Conservation (phyloP, 148 eudicot genomes). For the Spergularia marina region DNA sequence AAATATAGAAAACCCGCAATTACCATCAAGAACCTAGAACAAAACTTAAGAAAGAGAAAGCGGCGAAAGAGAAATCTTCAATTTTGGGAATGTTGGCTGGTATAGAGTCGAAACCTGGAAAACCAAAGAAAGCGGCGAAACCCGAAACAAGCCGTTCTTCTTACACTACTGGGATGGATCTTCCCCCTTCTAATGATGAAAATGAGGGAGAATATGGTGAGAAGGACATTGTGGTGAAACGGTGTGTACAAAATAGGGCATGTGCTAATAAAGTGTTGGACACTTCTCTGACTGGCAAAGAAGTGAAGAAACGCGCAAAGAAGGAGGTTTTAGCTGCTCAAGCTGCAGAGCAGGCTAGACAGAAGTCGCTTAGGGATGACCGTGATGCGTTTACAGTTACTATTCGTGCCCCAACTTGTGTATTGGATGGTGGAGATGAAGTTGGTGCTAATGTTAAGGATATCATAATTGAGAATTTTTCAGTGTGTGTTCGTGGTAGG, state of each 20-base stretch:
- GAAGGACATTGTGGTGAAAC: slow-evolving; percentile 3
- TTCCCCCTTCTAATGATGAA: slow-evolving; percentile 58
- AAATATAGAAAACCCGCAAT: too few relatives aligned
- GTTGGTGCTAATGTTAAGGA: slow-evolving; percentile 68
- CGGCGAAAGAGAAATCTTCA: slow-evolving; percentile 8
- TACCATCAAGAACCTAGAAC: too few relatives aligned
- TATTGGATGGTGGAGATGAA: slow-evolving; percentile 55
- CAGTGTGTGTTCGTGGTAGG: slow-evolving; percentile 65
- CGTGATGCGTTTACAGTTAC: slow-evolving; percentile 67
- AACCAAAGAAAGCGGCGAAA: slow-evolving; percentile 39
- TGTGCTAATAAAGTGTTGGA: slow-evolving; percentile 30
- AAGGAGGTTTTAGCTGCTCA: slow-evolving; percentile 47
- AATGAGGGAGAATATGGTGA: slow-evolving; percentile 36
- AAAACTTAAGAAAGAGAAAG: too few relatives aligned
- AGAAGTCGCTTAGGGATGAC: slow-evolving; percentile 55
- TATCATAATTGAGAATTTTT: slow-evolving; percentile 53
- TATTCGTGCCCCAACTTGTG: slow-evolving; percentile 51
- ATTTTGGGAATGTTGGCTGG: slow-evolving; percentile 21
- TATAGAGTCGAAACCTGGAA: slow-evolving; percentile 50
- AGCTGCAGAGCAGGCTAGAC: slow-evolving; percentile 44
- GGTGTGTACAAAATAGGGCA: background rate
- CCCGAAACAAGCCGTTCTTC: slow-evolving; percentile 33
- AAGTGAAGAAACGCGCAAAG: slow-evolving; percentile 58
- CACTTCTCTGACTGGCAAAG: slow-evolving; percentile 41
- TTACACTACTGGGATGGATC: slow-evolving; percentile 54